These are phyloP conservation scores for Populus davidiana DNA, from an alignment of 345 rosid species.

Conservation along the genomic window DNA sequence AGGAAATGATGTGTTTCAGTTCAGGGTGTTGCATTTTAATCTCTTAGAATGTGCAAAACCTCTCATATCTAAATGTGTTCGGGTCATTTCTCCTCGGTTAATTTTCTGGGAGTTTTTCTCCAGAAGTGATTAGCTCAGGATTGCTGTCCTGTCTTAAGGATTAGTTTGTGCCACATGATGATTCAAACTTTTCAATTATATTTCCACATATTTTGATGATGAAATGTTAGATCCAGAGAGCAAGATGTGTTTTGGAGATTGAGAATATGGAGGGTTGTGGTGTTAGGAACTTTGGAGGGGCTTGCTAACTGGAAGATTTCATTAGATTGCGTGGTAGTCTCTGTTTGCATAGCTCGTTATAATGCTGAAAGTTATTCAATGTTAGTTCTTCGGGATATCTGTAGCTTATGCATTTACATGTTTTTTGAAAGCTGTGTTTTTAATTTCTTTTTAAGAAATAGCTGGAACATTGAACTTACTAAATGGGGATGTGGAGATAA, in stretches of 20 bases:
- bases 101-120: background rate
- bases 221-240: background rate
- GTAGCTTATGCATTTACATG: background rate
- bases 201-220: background rate
- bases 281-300: background rate
- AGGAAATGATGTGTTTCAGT: background rate
- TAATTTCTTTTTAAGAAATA: background rate
- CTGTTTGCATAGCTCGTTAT: background rate
- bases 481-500: background rate
- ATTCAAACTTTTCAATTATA: background rate
- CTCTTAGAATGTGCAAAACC: background rate
- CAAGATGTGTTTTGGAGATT: background rate
- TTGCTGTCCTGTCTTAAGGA: background rate
- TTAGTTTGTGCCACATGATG: background rate
- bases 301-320: background rate
- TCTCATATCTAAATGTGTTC: background rate
- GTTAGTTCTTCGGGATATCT: background rate
- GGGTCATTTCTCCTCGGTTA: background rate
- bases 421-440: background rate
- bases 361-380: background rate
- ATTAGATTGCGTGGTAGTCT: background rate
- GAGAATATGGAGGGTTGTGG: background rate
- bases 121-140: background rate
- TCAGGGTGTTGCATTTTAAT: background rate
- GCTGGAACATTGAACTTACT: background rate